Percentiles rank a stretch among this genome's conserved stretches.
These are phyloP conservation scores for Kentomonas sorsogonicus DNA, from an alignment of 208 protist species.

Conservation along the genomic window DNA sequence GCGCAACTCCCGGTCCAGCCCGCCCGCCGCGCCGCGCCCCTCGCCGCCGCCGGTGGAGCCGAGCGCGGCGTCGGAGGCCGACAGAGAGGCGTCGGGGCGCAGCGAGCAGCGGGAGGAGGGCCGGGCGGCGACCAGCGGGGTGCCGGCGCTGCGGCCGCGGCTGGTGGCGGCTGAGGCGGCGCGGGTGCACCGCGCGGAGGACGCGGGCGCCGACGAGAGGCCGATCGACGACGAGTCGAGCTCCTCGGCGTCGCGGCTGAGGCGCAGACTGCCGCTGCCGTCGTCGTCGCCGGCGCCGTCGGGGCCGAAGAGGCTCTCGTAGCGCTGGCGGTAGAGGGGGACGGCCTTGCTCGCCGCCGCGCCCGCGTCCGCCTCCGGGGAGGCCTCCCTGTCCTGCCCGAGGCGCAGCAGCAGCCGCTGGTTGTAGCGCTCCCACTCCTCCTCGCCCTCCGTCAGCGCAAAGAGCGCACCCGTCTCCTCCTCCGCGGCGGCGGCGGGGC, in stretches of 20 bases:
- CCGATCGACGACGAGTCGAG: neutral
- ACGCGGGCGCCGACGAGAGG: too few species aligned
- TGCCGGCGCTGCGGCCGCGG: too few species aligned
- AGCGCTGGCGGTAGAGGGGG: too few species aligned
- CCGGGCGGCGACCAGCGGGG: neutral
- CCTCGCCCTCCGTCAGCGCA: slow-evolving; percentile 38
- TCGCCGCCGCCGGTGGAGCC: neutral
- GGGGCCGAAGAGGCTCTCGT: too few species aligned
- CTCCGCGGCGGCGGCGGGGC: neutral
- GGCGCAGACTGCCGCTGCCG: too few species aligned
- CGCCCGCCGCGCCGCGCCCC: neutral
- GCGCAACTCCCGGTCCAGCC: slow-evolving; percentile 15
- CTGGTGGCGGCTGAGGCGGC: too few species aligned
- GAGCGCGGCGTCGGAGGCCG: neutral
- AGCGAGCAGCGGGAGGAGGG: neutral
- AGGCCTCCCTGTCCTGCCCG: neutral
- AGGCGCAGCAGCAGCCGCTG: slow-evolving; percentile 14
- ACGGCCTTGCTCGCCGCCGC: neutral
- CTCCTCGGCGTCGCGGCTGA: too few species aligned
- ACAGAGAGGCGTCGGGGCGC: neutral
- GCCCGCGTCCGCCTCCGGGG: neutral
- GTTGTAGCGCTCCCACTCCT: slow-evolving; percentile 63
- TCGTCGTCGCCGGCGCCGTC: too few species aligned
- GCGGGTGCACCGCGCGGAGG: too few species aligned
- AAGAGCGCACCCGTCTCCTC: slow-evolving; percentile 9